Percentiles rank a stretch among this genome's conserved stretches.
Conservation (phyloP, 441 rosid genomes). For the Populus hybrid region DNA sequence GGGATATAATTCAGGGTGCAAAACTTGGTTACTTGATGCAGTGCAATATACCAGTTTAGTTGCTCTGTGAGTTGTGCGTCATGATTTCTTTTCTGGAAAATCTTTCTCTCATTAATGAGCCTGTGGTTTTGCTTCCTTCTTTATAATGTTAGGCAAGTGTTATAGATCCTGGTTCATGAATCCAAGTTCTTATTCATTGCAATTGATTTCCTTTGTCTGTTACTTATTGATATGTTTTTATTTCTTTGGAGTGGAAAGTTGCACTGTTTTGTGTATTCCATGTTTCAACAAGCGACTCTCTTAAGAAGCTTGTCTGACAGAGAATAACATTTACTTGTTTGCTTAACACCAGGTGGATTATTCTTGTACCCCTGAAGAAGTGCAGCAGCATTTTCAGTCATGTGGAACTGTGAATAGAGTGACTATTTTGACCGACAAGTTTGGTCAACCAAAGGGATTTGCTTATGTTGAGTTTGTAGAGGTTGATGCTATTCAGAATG, state of each 20-base stretch:
- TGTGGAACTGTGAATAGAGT: too few relatives aligned
- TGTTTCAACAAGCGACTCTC: background rate
- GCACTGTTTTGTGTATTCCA: background rate
- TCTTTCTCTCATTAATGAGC: background rate
- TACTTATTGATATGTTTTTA: background rate
- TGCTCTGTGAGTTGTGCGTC: background rate
- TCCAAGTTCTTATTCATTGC: background rate
- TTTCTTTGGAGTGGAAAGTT: background rate
- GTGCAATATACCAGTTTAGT: background rate
- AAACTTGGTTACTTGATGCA: background rate
- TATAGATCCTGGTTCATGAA: background rate
- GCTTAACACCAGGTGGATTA: conserved; percentile 68
- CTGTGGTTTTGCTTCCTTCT: background rate
- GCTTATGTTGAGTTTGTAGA: too few relatives aligned
- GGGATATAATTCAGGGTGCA: background rate
- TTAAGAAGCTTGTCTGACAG: background rate
- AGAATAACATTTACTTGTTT: background rate
- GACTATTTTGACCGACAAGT: too few relatives aligned
- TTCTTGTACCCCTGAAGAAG: conserved; percentile 95
- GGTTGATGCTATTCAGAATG: too few relatives aligned
- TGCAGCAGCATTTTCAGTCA: conserved; percentile 85
- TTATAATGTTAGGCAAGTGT: background rate
- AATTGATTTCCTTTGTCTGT: background rate
- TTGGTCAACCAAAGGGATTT: too few relatives aligned
- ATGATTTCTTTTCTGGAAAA: too few relatives aligned